Conservation (phyloP, 331 rosid genomes). For the Quercus lobata region DNA sequence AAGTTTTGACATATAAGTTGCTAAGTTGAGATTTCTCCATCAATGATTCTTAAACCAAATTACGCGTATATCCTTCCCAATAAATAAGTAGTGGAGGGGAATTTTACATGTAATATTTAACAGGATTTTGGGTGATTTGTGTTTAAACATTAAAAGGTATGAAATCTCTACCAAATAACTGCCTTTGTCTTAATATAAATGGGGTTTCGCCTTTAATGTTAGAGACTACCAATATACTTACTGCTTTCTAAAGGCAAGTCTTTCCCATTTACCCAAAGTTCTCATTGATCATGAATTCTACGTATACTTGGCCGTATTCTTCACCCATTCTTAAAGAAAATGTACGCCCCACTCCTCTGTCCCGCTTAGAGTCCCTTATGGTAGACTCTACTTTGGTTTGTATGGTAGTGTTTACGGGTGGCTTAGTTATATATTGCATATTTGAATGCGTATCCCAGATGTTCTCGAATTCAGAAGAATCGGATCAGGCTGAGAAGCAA, state of each 20-base stretch:
- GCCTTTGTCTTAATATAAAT: no score
- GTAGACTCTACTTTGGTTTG: not conserved
- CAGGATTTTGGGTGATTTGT: no score
- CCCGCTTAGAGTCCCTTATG: not conserved
- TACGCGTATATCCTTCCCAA: not conserved
- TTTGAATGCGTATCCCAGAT: no score
- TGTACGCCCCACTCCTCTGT: not conserved
- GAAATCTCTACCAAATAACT: no score
- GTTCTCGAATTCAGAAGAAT: not conserved
- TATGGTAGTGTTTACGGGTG: not conserved
- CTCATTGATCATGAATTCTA: not conserved
- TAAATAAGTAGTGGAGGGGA: no score
- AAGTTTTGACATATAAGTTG: not conserved
- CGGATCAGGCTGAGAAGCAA: not conserved
- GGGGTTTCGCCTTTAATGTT: no score
- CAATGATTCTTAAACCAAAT: not conserved
- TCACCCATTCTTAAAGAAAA: not conserved
- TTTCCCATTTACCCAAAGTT: no score
- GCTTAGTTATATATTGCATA: not conserved
- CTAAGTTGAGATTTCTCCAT: not conserved
- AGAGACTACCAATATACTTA: no score
- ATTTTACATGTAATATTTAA: no score
- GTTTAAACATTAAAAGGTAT: no score
- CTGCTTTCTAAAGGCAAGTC: no score
- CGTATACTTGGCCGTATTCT: not conserved